phyloP scores from a whole-genome alignment of 306 rosid genomes.

The Fagus crenata region DNA sequence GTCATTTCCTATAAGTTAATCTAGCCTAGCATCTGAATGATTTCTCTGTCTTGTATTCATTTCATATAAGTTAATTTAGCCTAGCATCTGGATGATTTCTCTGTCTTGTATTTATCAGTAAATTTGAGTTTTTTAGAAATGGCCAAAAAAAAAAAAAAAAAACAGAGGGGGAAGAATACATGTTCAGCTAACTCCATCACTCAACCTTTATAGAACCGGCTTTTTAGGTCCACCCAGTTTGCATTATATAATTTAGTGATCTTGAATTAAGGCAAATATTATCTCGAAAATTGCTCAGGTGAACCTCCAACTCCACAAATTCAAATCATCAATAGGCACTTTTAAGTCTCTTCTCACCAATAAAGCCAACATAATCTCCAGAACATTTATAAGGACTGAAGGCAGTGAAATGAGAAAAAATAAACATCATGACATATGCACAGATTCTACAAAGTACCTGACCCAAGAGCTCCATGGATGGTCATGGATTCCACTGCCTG shows the following conservation, averaged over 20 bases:
- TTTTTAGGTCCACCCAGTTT: background rate
- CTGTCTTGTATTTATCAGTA: background rate
- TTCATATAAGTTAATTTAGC: background rate
- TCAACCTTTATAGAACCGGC: background rate
- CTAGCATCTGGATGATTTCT: background rate
- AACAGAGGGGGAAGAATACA: too few species aligned
- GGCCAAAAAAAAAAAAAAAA: background rate
- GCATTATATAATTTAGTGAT: background rate
- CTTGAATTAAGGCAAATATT: background rate
- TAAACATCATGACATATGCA: background rate
- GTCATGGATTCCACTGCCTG: conserved; percentile 61
- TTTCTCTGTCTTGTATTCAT: background rate
- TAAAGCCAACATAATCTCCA: conserved; percentile 13
- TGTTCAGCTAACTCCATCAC: background rate
- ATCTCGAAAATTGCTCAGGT: background rate
- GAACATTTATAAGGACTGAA: background rate
- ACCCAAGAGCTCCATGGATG: conserved; percentile 70
- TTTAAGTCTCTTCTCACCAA: background rate
- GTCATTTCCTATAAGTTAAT: background rate
- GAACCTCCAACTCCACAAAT: background rate
- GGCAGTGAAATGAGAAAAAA: conserved; percentile 6
- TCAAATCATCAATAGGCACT: background rate
- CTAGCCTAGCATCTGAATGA: background rate
- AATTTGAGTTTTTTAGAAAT: background rate
- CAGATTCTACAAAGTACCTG: conserved; percentile 46